Base-by-base conservation (phyloP, 2,329 filamentous ascomycete species). In the Calonectria leucothoes region DNA sequence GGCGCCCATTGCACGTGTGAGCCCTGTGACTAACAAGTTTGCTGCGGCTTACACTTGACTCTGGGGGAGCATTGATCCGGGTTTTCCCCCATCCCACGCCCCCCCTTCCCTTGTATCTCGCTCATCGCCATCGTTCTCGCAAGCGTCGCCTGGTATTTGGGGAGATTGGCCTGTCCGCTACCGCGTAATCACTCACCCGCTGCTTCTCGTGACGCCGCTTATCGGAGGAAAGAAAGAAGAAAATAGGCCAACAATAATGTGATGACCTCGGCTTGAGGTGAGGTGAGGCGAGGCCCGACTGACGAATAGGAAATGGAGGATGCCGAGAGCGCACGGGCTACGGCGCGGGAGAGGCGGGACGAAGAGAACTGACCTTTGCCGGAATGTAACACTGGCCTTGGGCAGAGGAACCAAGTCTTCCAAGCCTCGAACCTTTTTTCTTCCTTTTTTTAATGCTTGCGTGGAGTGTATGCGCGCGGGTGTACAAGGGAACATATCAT, bases 1-100 rank as follows among this genome's bases (percentile, higher is more conserved):
- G 33, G 25, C 37, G n/a, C 35, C 37, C 33, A 61, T 55, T 20
- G 51, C 27, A 55, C 51, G 51, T 55, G 51, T 55, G 51, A 52
- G 25, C 51, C 51, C 8, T 37, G 55, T 61, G 55, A 55, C 55
- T 37, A 61, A 37, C 55, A 25, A 61, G n/a, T 37, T 61, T 39
- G 55, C 55, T 61, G 33, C 55, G 55, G 55, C 55, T 61, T 61
- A 61, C 55, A 61, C 55, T 39, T 45, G 42, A 61, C 33, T 25
- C 37, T 37, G 35, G 55, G 55, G n/a, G 55, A 45, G 20, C 20
- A 23, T 14, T 52, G 27, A 15, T 29, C 23, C n/a, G 42, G 7
- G 20, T 39, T 35, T 15, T 14, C 25, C 35, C 35, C 49, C 39
- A 45, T 29, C 37, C 55, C 33, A 23, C 55, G 23, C n/a, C 14